These are phyloP conservation scores for Thelephora terrestris DNA, from an alignment of 1,284 basidiomycete species.

Conservation along the genomic window DNA sequence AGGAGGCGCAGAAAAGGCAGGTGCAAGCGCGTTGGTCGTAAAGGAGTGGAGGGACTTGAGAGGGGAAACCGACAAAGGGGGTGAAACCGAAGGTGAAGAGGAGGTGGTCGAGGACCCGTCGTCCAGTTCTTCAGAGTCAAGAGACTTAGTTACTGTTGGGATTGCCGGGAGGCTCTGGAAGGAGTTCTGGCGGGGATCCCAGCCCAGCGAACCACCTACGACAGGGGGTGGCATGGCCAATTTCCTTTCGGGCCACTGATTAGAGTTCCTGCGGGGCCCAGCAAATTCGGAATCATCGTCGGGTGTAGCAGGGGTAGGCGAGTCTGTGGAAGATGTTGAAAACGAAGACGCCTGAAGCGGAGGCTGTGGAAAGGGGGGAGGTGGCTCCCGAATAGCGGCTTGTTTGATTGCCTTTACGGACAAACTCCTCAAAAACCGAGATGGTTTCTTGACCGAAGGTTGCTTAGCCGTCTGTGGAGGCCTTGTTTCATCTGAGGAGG, in stretches of 20 bases:
- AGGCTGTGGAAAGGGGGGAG: constrained; percentile 8
- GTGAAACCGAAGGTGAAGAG: not conserved
- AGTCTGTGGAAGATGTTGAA: constrained; percentile 9
- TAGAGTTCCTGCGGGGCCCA: not conserved
- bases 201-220: not conserved
- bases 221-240: not conserved
- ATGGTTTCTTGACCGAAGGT: constrained; percentile 13
- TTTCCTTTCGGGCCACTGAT: not conserved
- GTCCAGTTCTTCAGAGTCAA: not conserved
- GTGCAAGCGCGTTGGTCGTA: constrained; percentile 20
- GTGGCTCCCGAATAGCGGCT: constrained; percentile 12
- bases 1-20: constrained; percentile 36
- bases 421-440: constrained; percentile 23
- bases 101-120: not conserved
- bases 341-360: constrained; percentile 12
- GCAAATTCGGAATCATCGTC: constrained; percentile 3
- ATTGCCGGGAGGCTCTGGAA: not conserved
- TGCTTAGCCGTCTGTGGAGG: constrained; percentile 8
- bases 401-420: constrained; percentile 18
- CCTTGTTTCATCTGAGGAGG: constrained; percentile 11
- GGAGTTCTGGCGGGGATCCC: not conserved
- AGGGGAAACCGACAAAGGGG: constrained; percentile 12
- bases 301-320: constrained; percentile 5
- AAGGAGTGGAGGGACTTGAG: constrained; percentile 21
- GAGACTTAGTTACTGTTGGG: not conserved